A percentile compares a stretch with the other conserved stretches of the same genome.
phyloP scores from a whole-genome alignment of 2,329 filamentous ascomycete species.

The Neobulgaria alba region DNA sequence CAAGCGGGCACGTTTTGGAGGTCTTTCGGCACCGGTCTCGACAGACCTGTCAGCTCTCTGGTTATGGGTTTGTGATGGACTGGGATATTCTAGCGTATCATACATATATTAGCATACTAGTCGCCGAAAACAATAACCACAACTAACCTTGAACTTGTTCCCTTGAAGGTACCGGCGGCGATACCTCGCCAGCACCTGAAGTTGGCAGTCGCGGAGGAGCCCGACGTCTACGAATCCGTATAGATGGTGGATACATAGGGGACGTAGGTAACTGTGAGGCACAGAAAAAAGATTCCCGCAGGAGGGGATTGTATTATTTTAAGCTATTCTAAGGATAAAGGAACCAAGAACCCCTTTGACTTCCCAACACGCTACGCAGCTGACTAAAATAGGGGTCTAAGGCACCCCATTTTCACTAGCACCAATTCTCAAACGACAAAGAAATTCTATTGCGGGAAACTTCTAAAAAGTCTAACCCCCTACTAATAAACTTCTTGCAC shows the following conservation, averaged over 20 bases:
- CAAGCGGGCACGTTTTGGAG: slow-evolving; percentile 12
- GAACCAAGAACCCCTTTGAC: too few species aligned
- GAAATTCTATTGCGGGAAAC: too few species aligned
- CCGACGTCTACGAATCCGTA: slow-evolving; percentile 9
- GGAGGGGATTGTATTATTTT: too few species aligned
- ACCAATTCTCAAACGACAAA: too few species aligned
- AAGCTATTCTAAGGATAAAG: too few species aligned
- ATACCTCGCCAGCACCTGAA: slow-evolving; percentile 11
- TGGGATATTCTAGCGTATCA: slow-evolving; percentile 12
- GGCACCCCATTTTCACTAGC: too few species aligned
- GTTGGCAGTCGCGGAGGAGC: slow-evolving; percentile 13
- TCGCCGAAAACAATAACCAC: slow-evolving; percentile 10
- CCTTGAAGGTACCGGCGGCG: slow-evolving; percentile 10
- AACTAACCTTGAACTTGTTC: slow-evolving; percentile 15
- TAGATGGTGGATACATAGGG: slow-evolving; percentile 9
- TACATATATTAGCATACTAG: slow-evolving; percentile 14
- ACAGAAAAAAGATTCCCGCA: too few species aligned
- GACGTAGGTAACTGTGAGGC: slow-evolving; percentile 2
- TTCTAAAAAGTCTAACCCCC: too few species aligned
- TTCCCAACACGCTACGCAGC: too few species aligned
- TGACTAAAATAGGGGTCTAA: too few species aligned
- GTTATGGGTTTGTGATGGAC: slow-evolving; percentile 11
- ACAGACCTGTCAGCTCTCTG: slow-evolving; percentile 12
- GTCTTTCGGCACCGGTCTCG: slow-evolving; percentile 12
- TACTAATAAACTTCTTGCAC: too few species aligned